Evolutionary conservation across 176 grass and related monocot genomes (phyloP).

Genomic region (Zoysia pacifica): DNA sequence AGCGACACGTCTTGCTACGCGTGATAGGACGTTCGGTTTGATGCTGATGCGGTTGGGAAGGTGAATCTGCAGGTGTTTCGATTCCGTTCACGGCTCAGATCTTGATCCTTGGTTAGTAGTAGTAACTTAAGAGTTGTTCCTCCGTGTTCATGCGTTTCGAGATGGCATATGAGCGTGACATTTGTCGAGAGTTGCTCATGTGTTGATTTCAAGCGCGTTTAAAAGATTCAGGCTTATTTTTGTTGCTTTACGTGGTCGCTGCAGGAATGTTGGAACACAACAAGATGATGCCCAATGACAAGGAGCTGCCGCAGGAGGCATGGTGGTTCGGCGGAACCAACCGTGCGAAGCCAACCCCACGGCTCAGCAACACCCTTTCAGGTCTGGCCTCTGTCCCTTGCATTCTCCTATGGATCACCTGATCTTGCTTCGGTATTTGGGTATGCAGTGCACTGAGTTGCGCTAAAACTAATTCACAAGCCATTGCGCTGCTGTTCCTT

Average conservation of each 20-base stretch:
- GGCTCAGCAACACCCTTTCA: conserved; percentile 60
- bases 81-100: background rate
- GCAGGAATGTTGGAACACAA: conserved; percentile 29
- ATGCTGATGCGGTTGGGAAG: background rate
- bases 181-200: background rate
- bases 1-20: background rate
- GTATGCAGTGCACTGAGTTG: background rate
- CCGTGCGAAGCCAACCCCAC: conserved; percentile 50
- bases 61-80: background rate
- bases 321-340: conserved; percentile 82
- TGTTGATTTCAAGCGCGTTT: background rate
- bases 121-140: background rate
- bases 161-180: background rate
- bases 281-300: conserved; percentile 54
- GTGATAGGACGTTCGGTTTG: background rate
- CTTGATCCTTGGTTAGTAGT: too few relatives aligned
- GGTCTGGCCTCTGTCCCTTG: conserved; percentile 24
- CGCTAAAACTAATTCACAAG: background rate
- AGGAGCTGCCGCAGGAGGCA: conserved; percentile 41
- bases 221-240: background rate
- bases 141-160: background rate
- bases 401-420: background rate
- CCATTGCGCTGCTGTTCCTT: background rate
- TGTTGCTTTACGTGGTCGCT: background rate
- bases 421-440: background rate